phyloP scores from a whole-genome alignment of 768 basidiomycete genomes.

The Boletus reticuloceps region DNA sequence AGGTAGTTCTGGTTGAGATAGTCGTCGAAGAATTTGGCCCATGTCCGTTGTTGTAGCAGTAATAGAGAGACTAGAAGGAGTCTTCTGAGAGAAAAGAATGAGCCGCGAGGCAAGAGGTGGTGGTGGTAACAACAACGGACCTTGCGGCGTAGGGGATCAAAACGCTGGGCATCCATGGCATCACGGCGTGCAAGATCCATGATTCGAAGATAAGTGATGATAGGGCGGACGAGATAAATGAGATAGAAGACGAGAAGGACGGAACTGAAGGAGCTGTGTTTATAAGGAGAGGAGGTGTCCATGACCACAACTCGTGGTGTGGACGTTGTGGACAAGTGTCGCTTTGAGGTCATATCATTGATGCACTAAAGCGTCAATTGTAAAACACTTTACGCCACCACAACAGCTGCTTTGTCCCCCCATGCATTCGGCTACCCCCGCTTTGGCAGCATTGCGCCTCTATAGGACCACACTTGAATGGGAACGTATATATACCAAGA shows the following conservation, averaged over 20 bases:
- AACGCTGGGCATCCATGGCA: conserved; percentile 33
- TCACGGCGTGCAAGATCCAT: conserved; percentile 26
- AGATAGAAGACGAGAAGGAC: conserved; percentile 29
- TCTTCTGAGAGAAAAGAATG: conserved; percentile 23
- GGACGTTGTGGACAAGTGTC: conserved; percentile 18
- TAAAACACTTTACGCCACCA: conserved; percentile 10
- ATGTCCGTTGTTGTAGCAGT: conserved; percentile 17
- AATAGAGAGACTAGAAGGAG: conserved; percentile 8
- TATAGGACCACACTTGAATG: conserved; percentile 5
- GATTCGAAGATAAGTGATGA: conserved; percentile 28
- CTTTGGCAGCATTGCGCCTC: conserved; percentile 17
- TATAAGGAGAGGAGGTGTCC: conserved; percentile 23
- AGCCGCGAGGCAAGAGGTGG: conserved; percentile 16
- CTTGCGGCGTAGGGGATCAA: conserved; percentile 30
- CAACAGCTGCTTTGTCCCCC: conserved; percentile 16
- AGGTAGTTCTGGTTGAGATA: conserved; percentile 17
- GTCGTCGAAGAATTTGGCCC: conserved; percentile 29
- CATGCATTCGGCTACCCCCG: conserved; percentile 9
- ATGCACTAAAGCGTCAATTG: conserved; percentile 18
- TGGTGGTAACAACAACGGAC: conserved; percentile 22
- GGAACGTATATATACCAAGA: conserved; percentile 15
- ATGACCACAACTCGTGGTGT: conserved; percentile 24
- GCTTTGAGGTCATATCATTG: conserved; percentile 24
- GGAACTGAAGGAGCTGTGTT: conserved; percentile 26
- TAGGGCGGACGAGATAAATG: conserved; percentile 21